Conservation (phyloP, 768 basidiomycete species). For the Ephemerocybe angulata region DNA sequence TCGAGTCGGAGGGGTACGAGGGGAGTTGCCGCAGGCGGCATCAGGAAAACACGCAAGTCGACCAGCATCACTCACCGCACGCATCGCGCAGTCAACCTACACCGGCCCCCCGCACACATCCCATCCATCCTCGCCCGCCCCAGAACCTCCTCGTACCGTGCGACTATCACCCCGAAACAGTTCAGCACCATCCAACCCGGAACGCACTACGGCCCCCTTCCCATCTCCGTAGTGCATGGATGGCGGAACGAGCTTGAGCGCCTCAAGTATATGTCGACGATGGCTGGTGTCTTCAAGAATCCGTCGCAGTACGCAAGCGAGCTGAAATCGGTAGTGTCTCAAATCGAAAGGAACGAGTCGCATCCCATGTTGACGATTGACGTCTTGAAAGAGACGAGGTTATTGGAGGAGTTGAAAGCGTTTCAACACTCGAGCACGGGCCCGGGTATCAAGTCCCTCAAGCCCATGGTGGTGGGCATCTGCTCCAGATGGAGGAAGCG, state of each 20-base stretch:
- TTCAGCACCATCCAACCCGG: background rate
- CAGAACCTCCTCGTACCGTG: too few species aligned
- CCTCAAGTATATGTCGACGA: background rate
- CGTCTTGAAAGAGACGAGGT: slow-evolving; percentile 16
- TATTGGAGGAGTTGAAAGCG: slow-evolving; percentile 11
- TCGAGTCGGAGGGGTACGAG: background rate
- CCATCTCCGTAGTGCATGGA: background rate
- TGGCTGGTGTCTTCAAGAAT: background rate
- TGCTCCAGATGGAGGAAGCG: slow-evolving; percentile 5
- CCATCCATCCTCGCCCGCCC: too few species aligned
- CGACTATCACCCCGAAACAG: background rate
- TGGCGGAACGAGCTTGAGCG: background rate
- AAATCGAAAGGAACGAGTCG: slow-evolving; percentile 6
- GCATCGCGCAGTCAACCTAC: too few species aligned
- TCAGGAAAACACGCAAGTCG: too few species aligned
- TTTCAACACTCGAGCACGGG: slow-evolving; percentile 12
- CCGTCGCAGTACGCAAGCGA: background rate
- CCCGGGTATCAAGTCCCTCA: slow-evolving; percentile 7
- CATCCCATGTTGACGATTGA: slow-evolving; percentile 16
- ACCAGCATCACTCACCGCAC: too few species aligned
- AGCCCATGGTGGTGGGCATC: background rate
- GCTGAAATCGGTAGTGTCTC: slow-evolving; percentile 1
- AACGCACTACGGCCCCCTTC: background rate
- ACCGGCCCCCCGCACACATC: background rate
- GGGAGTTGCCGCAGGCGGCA: background rate